Evolutionary conservation across 176 grass and related monocot genomes (phyloP).

Genomic region (Oryza australiensis): DNA sequence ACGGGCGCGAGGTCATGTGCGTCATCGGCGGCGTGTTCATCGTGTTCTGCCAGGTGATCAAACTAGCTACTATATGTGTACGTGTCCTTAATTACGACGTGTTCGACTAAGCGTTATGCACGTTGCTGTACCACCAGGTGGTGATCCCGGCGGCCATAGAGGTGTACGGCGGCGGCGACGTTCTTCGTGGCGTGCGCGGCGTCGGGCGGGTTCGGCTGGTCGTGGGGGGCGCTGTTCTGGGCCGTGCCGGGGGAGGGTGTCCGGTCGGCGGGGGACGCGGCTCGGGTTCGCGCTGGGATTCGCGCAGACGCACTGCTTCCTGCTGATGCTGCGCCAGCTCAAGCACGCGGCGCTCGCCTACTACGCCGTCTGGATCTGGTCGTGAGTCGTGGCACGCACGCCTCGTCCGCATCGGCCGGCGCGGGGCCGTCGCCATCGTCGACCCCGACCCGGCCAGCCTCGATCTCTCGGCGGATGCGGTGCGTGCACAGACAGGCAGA

Average conservation of each 20-base stretch:
- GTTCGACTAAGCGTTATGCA: not conserved
- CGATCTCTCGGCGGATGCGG: not conserved
- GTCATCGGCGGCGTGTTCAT: conserved; percentile 9
- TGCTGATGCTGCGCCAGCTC: conserved; percentile 40
- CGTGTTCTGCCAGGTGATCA: conserved; percentile 15
- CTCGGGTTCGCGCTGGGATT: not conserved
- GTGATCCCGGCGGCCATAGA: conserved; percentile 7
- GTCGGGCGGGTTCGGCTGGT: conserved; percentile 34
- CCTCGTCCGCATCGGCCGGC: not conserved
- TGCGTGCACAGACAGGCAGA: not conserved
- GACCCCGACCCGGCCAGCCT: too few relatives aligned
- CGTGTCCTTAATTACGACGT: not conserved
- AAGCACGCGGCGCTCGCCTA: conserved; percentile 28
- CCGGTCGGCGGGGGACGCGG: not conserved
- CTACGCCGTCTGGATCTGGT: conserved; percentile 41
- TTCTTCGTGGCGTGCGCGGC: conserved; percentile 17
- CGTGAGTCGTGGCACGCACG: conserved; percentile 35
- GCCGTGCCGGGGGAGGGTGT: not conserved
- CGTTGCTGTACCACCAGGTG: not conserved
- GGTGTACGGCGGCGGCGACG: not conserved
- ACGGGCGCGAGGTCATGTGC: conserved; percentile 23
- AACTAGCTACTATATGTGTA: not conserved
- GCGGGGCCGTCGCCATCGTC: not conserved
- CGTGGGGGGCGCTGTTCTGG: conserved; percentile 40
- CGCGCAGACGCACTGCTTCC: conserved; percentile 31